phyloP scores from a whole-genome alignment of 345 rosid species.

The Odontarrhena argentea region DNA sequence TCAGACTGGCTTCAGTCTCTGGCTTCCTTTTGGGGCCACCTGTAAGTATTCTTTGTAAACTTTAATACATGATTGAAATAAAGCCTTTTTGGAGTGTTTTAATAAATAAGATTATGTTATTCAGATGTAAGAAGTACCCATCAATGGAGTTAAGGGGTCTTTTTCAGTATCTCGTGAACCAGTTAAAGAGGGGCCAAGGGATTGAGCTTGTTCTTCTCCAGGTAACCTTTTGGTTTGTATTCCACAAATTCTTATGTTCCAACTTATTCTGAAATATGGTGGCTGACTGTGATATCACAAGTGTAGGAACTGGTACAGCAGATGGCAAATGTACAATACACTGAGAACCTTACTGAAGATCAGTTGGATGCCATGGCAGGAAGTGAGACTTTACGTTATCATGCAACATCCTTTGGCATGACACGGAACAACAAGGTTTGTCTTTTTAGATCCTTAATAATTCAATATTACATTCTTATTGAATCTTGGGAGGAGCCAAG shows the following conservation, averaged over 20 bases:
- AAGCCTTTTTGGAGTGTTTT: constrained; percentile 13
- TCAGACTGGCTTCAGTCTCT: constrained; percentile 99
- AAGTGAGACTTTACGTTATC: constrained; percentile 94
- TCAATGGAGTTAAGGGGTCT: constrained; percentile 99
- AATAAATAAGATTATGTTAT: constrained; percentile 15
- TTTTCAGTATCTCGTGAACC: constrained; percentile 96
- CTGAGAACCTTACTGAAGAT: constrained; percentile 96
- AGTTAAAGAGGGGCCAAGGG: constrained; percentile 92
- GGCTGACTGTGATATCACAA: constrained; percentile 37
- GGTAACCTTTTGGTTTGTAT: constrained; percentile 50
- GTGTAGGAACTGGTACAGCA: constrained; percentile 94
- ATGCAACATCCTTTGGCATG: constrained; percentile 90
- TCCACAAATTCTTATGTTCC: constrained; percentile 21
- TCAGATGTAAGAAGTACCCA: constrained; percentile 97
- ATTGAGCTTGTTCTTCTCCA: constrained; percentile 96
- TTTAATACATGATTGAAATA: constrained; percentile 23
- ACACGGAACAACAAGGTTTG: constrained; percentile 94
- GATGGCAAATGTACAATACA: constrained; percentile 99
- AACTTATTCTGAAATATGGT: constrained; percentile 22
- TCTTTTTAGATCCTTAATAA: constrained; percentile 15
- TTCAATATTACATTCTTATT: constrained; percentile 13
- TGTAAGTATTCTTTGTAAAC: constrained; percentile 63
- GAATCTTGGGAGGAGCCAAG: constrained; percentile 11
- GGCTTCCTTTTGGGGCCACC: constrained; percentile 99
- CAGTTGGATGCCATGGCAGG: constrained; percentile 99